Base-by-base conservation (phyloP, 805 yeast genomes). In the Candida succiphila region DNA sequence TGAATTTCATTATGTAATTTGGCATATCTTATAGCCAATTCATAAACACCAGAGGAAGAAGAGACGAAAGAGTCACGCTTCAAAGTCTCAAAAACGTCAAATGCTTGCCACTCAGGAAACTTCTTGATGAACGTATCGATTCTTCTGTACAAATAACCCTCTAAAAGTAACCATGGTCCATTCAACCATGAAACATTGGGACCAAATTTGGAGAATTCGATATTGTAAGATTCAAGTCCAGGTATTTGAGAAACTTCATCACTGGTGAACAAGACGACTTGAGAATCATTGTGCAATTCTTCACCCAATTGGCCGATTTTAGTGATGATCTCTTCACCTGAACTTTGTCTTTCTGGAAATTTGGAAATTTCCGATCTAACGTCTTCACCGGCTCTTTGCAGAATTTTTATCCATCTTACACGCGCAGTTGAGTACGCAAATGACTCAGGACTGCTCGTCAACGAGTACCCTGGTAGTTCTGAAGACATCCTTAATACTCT, bases 131-230 rank as follows among this genome's bases (percentile, higher is more conserved):
- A 50, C 1, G 49, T 44, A 48, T 80, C 71, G 35, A 83, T 58
- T 39, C 65, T 54, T 38, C 95, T 75, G 59, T 92, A 92, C 37
- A 92, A 52, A 50, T 80, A 78, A 54, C 95, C 80, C 56, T 94
- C 99, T 27, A 81, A 63, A 49, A 68, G 80, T 34, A 92, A 61
- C 99, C 99, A 92, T 15, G 95, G 95, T 1, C 89, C 94, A 7
- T 78, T 66, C 30, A 64, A 60, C 96, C 96, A 92, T 13, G 82
- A 72, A 33, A 67, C 48, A 9, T 53, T 47, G 18, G 34, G 33
- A 32, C 53, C 56, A 30, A 60, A 44, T 18, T 49, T 41, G 17
- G 46, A 50, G 45, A 77, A 58, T 24, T 70, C 67, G 4, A 65
- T 67, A 57, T 89, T 84, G 60, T 74, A 88, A 6, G 72, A 61